Percentiles rank a stretch among this genome's conserved stretches.
Conservation (phyloP, 768 basidiomycete species). For the Cystofilobasidium capitatum region DNA sequence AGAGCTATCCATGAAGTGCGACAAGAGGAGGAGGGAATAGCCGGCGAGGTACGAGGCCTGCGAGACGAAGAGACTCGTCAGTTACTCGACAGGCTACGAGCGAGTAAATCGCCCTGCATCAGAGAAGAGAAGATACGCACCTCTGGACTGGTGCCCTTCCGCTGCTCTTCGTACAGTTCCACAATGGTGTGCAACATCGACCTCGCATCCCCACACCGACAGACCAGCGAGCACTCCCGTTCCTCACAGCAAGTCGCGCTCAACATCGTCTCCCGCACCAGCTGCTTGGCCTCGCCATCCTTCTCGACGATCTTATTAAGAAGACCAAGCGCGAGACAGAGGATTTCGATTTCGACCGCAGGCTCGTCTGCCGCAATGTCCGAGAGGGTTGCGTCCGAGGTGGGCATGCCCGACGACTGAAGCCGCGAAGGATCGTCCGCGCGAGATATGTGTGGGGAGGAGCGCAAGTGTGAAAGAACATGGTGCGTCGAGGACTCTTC, state of each 20-base stretch:
- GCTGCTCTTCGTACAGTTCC: slow-evolving; percentile 12
- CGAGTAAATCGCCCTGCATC: neutral
- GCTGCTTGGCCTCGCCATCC: neutral
- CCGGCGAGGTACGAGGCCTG: slow-evolving; percentile 26
- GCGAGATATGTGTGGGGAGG: neutral
- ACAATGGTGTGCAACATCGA: slow-evolving; percentile 9
- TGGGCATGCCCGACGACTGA: neutral
- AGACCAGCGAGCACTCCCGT: neutral
- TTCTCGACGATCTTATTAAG: slow-evolving; percentile 20
- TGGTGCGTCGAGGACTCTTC: neutral
- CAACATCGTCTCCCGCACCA: neutral
- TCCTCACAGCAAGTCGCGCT: neutral
- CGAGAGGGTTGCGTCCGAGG: neutral
- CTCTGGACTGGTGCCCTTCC: neutral
- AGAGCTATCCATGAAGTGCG: slow-evolving; percentile 14
- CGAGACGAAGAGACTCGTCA: neutral
- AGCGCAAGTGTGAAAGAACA: neutral
- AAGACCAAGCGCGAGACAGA: slow-evolving; percentile 13
- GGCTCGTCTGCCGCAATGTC: neutral
- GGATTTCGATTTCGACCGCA: slow-evolving; percentile 12
- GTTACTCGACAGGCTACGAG: neutral
- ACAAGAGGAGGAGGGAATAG: slow-evolving; percentile 18
- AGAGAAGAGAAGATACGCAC: neutral
- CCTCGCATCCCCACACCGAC: slow-evolving; percentile 4
- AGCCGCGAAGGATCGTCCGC: neutral